A percentile compares a stretch with the other conserved stretches of the same genome.
phyloP scores from a whole-genome alignment of 2,329 filamentous ascomycete species.

The Epicoccum sorghinum region DNA sequence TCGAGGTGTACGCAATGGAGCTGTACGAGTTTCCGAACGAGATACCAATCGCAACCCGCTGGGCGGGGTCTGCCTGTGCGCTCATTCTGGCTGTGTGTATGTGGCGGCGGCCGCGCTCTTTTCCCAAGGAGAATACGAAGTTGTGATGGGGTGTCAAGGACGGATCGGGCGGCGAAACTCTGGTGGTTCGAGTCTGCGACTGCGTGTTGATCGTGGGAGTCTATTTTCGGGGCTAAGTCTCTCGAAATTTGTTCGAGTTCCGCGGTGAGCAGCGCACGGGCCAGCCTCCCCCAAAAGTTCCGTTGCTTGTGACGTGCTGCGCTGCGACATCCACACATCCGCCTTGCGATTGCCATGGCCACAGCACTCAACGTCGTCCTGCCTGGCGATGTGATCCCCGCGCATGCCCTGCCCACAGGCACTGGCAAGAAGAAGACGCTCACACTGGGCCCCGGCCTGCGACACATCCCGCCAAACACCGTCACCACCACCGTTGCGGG shows the following conservation, averaged over 20 bases:
- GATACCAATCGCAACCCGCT: constrained; percentile 83
- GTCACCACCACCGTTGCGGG: constrained; percentile 73
- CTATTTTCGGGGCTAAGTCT: not conserved
- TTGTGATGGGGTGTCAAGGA: not conserved
- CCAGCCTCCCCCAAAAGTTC: constrained; percentile 1
- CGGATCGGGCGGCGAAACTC: constrained; percentile 1
- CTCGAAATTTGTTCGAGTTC: constrained; percentile 5
- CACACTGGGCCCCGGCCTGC: constrained; percentile 82
- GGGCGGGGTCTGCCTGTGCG: constrained; percentile 57
- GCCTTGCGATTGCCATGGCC: constrained; percentile 54
- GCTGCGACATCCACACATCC: not conserved
- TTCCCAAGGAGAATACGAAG: not conserved
- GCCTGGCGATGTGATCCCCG: constrained; percentile 78
- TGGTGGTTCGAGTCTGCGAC: constrained; percentile 7
- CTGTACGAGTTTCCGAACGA: constrained; percentile 98
- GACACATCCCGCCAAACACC: constrained; percentile 77
- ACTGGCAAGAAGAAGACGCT: constrained; percentile 68
- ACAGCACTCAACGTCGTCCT: constrained; percentile 69
- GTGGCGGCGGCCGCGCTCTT: constrained; percentile 1
- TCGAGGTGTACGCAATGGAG: constrained; percentile 87
- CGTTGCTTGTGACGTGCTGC: constrained; percentile 5
- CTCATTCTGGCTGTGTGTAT: constrained; percentile 49
- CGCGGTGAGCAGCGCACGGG: not conserved
- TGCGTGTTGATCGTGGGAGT: not conserved
- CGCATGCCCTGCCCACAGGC: constrained; percentile 69